These are phyloP conservation scores for Chrysochromulina parva DNA, from an alignment of 78 protist genomes.

Conservation along the genomic window DNA sequence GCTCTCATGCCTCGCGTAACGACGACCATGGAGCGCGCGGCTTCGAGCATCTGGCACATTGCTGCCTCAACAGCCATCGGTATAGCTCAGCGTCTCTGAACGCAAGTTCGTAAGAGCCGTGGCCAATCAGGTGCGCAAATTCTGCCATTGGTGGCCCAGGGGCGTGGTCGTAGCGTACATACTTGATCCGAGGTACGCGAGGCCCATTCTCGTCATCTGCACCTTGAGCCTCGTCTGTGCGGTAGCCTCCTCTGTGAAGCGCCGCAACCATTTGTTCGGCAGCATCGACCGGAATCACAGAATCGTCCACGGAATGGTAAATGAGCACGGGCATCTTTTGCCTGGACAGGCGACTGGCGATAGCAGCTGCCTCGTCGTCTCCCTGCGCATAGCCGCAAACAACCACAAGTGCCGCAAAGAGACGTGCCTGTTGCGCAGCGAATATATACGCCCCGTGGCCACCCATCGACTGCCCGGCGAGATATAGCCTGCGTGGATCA, in stretches of 20 bases:
- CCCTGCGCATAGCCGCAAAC: neutral
- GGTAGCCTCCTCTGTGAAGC: neutral
- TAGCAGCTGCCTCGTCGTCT: neutral
- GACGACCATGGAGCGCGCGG: too few relatives aligned
- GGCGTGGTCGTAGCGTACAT: neutral
- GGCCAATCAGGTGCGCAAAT: neutral
- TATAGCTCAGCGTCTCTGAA: neutral
- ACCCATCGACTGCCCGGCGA: neutral
- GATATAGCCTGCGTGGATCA: neutral
- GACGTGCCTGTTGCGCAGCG: neutral
- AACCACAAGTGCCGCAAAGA: neutral
- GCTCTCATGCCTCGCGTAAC: too few relatives aligned
- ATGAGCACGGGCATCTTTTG: neutral
- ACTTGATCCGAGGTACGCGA: neutral
- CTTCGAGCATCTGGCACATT: neutral
- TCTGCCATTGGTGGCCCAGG: neutral
- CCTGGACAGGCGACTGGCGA: neutral
- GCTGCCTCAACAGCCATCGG: neutral
- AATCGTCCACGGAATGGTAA: neutral
- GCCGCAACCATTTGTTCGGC: neutral
- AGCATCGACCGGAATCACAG: neutral
- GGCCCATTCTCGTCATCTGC: too few relatives aligned
- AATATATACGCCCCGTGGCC: neutral
- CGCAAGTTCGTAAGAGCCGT: neutral
- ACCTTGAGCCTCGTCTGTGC: neutral